Evolutionary conservation across 164 flowering plant genomes (phyloP).

Genomic region (grape (Vitis vinifera)): DNA sequence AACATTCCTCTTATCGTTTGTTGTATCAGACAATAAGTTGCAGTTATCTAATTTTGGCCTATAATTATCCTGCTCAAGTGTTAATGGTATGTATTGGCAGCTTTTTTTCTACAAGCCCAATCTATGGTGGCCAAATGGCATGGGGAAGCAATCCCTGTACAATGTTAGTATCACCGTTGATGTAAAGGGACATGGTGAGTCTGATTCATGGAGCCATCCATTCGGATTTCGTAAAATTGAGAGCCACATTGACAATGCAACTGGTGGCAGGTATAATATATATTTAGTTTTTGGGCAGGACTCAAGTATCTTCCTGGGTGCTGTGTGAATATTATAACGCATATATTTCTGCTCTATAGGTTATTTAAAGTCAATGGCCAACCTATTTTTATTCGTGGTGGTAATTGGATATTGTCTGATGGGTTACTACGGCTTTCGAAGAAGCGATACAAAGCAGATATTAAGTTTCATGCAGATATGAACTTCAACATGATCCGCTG

Average conservation of each 20-base stretch:
- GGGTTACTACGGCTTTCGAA: slow-evolving; percentile 83
- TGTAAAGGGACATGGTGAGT: slow-evolving; percentile 82
- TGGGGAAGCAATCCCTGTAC: slow-evolving; percentile 92
- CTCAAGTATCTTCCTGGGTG: background rate
- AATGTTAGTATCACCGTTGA: slow-evolving; percentile 68
- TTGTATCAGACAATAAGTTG: slow-evolving; percentile 3
- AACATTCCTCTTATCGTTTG: background rate
- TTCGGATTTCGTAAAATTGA: slow-evolving; percentile 98
- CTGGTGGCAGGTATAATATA: slow-evolving; percentile 87
- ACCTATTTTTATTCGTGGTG: slow-evolving; percentile 93
- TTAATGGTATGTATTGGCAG: slow-evolving; percentile 46
- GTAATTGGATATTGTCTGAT: slow-evolving; percentile 97
- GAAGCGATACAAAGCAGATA: slow-evolving; percentile 83
- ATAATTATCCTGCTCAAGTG: slow-evolving; percentile 6
- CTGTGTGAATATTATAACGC: slow-evolving; percentile 1
- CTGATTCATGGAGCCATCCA: slow-evolving; percentile 76
- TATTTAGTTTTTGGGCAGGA: background rate
- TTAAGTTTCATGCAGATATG: slow-evolving; percentile 98
- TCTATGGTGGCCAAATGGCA: slow-evolving; percentile 99
- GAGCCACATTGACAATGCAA: slow-evolving; percentile 64
- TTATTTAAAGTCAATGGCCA: slow-evolving; percentile 94
- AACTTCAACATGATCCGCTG: slow-evolving; percentile 97
- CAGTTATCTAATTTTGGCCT: background rate
- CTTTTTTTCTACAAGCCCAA: slow-evolving; percentile 94
- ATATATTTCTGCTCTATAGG: slow-evolving; percentile 35